Base-by-base conservation (phyloP, 164 flowering plant genomes). In the Pachysandra terminalis region DNA sequence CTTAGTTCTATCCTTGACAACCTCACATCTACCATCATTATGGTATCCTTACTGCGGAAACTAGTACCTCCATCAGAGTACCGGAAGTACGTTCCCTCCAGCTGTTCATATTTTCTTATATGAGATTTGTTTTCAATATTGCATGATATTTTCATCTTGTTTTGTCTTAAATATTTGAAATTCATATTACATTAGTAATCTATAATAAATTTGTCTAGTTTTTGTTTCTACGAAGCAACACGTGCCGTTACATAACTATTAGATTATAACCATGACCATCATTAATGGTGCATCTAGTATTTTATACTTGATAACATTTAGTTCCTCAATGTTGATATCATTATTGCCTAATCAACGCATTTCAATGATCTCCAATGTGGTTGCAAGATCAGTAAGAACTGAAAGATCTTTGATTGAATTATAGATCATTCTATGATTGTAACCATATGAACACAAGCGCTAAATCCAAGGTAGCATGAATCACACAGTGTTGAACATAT, bases 1-100 rank as follows among this genome's bases (percentile, higher is more conserved):
- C 96, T 95, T 54, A 91, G 98, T 84, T 81, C 98, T 23, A 64
- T 95, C 66, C 94, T 95, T 48, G 98, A 95, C 90, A 95, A 95
- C 80, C 78, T 95, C 68, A 95, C 98, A 65, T 86, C 96, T 15
- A 95, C 98, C 5, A 95, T 95, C 49, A 86, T 95, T 73, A 95
- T 95, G 98, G 97, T 95, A 69, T 95, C 98, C 52, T 81, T 95
- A 45, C 69, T 95, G 81, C 83, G 96, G 81, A 95, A 95, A 71
- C 81, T 95, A 63, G 93, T 95, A 14, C 98, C 96, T 73, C 87
- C 91, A 56, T 92, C 96, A 57, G 98, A 95, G 71, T 95, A 81
- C 75, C 85, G 98, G 78, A 95, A 91, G 98, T 95, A 89, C 59
- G 98, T 76, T 25, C 27, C 41, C 26, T 13, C 55, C 37, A 37